Conservation (phyloP, 2,329 filamentous ascomycete species). For the Penicillium sp. region DNA sequence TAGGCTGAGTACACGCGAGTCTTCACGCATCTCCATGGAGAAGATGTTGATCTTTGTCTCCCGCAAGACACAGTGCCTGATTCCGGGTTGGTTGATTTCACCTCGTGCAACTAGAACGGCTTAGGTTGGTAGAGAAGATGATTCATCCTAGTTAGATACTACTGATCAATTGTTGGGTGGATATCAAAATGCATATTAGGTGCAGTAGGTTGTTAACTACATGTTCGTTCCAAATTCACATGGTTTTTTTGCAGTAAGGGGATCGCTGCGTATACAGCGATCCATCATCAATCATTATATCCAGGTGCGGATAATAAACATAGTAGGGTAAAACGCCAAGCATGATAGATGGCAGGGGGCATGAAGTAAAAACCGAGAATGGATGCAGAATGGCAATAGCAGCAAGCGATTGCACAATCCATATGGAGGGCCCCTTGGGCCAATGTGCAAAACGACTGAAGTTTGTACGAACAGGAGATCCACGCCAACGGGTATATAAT, state of each 20-base stretch:
- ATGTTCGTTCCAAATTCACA: constrained; percentile 1
- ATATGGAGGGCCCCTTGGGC: constrained; percentile 1
- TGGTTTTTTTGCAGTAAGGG: background rate
- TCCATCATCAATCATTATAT: constrained; percentile 28
- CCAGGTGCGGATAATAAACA: constrained; percentile 18
- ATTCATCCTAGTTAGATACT: background rate
- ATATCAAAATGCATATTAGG: background rate
- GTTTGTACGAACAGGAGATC: background rate
- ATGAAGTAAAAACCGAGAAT: constrained; percentile 11
- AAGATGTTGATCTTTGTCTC: constrained; percentile 14
- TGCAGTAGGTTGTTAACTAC: background rate
- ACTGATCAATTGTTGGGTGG: background rate
- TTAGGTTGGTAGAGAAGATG: background rate
- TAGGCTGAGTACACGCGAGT: constrained; percentile 13
- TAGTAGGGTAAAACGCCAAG: constrained; percentile 16
- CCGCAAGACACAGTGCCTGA: constrained; percentile 8
- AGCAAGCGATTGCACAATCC: background rate
- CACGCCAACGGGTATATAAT: constrained; percentile 17
- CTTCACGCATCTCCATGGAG: constrained; percentile 14
- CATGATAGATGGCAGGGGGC: constrained; percentile 21
- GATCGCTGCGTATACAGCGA: constrained; percentile 7
- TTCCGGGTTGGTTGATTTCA: constrained; percentile 7
- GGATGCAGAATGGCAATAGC: constrained; percentile 10
- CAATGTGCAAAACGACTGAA: background rate
- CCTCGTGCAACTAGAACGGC: background rate